A percentile compares a stretch with the other conserved stretches of the same genome.
Evolutionary conservation across 2,329 filamentous ascomycete species (phyloP).

Genomic region (Talaromyces amestolkiae): DNA sequence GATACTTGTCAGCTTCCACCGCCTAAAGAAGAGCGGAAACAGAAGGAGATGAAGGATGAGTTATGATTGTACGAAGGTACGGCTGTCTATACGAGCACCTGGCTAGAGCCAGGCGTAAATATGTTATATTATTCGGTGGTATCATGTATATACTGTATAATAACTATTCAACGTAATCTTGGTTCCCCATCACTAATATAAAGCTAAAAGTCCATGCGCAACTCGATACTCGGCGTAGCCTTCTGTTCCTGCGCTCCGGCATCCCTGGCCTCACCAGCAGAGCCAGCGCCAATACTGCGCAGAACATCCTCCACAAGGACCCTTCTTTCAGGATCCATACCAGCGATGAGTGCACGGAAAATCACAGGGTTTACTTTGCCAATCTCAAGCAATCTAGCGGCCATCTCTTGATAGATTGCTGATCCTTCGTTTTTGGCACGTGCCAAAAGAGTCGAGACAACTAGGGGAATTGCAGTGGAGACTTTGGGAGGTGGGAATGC

Average conservation of each 20-base stretch:
- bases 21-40: background rate
- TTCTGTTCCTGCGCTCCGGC: constrained; percentile 50
- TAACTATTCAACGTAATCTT: background rate
- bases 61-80: constrained; percentile 9
- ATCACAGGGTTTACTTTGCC: constrained; percentile 69
- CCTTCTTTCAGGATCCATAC: constrained; percentile 68
- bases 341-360: constrained; percentile 72
- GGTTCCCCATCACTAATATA: background rate
- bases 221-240: constrained; percentile 73
- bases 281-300: constrained; percentile 55
- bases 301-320: constrained; percentile 79
- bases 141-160: constrained; percentile 8
- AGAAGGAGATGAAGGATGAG: constrained; percentile 11
- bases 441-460: constrained; percentile 73
- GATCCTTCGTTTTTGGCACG: constrained; percentile 65
- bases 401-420: constrained; percentile 67
- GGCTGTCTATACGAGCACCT: background rate
- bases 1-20: constrained; percentile 13
- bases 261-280: constrained; percentile 40
- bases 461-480: constrained; percentile 63
- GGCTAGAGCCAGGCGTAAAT: too few species aligned
- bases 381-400: constrained; percentile 73
- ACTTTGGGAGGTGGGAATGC: constrained; percentile 29
- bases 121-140: constrained; percentile 2
- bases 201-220: constrained; percentile 85